Evolutionary conservation across 2,329 filamentous ascomycete species (phyloP), one percentile per base, ranked within the genome.

Genomic region (Coniochaeta sp.): DNA sequence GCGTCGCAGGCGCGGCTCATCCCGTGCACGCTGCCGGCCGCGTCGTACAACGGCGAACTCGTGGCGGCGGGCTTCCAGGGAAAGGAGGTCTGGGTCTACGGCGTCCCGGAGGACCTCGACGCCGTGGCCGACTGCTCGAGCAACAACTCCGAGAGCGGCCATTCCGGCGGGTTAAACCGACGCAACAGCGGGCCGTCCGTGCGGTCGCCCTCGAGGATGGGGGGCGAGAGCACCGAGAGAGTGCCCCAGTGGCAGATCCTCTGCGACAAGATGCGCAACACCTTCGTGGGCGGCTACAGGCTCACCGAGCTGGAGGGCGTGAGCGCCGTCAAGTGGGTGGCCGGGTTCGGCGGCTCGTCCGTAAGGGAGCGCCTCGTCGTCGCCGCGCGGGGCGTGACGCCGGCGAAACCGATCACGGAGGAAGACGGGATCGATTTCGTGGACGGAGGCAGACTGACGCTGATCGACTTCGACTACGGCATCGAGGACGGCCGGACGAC

Each of bases 81-180:
- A 16, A 86, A 83, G 60, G 85, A 90, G 26, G 75, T 95, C 5
- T 93, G 89, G 89, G 73, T 93, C 2, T 93, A 93, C 71, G 90
- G 90, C 28, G 77, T 93, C 30, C 90, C 90, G 1, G 85, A 89
- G 67, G 85, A 89, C 65, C 75, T 92, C 22, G 88, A 90, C 68
- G 81, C 86, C 24, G 73, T 83, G 22, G 78, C 83, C 1, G 80
- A 83, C 30, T 61, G 65, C 16, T 68, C 68, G 36, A 68, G 69
- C n/a, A 60, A 65, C 1, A 63, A 64, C 19, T 67, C 66, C 32
- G 73, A 76, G 58, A 60, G 59, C 68, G 54, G 66, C 57, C 64
- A 67, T 57, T 61, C 63, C 61, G 19, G 67, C 42, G 65, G 67
- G 10, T 60, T 74, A 28, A 68, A 72, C 10, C 75, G 77, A 44